A percentile compares a stretch with the other conserved stretches of the same genome.
phyloP scores from a whole-genome alignment of 768 basidiomycete species.

The Suillus discolor region DNA sequence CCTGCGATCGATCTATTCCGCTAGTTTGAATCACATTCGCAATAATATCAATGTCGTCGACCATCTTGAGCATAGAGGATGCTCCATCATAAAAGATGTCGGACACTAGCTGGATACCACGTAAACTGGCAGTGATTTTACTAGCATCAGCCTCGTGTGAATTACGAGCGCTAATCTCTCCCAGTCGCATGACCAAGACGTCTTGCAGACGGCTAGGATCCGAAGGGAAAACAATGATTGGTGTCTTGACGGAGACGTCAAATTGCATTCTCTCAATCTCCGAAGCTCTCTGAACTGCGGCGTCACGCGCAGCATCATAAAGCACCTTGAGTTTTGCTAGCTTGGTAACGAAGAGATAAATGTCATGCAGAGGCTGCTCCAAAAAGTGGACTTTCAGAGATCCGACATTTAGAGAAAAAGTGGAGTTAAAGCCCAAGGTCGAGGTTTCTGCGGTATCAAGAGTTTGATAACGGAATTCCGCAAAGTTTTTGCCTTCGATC shows the following conservation, averaged over 20 bases:
- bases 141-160: conserved; percentile 56
- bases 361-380: conserved; percentile 86
- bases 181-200: conserved; percentile 77
- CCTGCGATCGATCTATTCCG: conserved; percentile 52
- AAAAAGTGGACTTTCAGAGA: conserved; percentile 90
- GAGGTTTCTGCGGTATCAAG: conserved; percentile 72
- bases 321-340: conserved; percentile 90
- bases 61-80: conserved; percentile 72
- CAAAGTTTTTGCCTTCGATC: conserved; percentile 93
- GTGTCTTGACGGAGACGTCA: conserved; percentile 86
- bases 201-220: conserved; percentile 64
- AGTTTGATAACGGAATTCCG: conserved; percentile 92
- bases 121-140: conserved; percentile 73
- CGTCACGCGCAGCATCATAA: conserved; percentile 93
- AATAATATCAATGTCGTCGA: conserved; percentile 84
- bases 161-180: conserved; percentile 87
- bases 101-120: conserved; percentile 83
- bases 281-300: conserved; percentile 89
- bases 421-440: conserved; percentile 82
- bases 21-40: conserved; percentile 68
- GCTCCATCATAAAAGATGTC: conserved; percentile 53
- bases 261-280: conserved; percentile 95
- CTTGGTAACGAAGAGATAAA: conserved; percentile 81
- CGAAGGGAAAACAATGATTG: conserved; percentile 87
- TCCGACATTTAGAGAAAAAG: conserved; percentile 79